Percentiles rank a stretch among this genome's conserved stretches.
phyloP scores from a whole-genome alignment of 2,329 filamentous ascomycete species.

The Penicillium sumatraense region DNA sequence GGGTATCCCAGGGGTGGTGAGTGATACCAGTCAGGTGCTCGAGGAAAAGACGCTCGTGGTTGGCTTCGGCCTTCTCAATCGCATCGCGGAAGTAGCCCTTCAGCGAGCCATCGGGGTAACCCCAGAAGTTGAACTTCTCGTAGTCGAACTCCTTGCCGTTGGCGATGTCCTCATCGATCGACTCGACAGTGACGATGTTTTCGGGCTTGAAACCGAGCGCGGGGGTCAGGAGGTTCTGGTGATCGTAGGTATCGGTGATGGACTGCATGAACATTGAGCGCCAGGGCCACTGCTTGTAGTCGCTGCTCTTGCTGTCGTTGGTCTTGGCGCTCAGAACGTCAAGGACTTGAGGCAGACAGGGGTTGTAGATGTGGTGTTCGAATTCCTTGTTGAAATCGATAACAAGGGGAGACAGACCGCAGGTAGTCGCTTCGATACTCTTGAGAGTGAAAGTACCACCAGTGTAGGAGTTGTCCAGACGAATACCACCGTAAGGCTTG shows the following conservation, averaged over 20 bases:
- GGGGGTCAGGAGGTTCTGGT: constrained; percentile 31
- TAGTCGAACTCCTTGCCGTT: constrained; percentile 24
- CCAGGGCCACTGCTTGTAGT: constrained; percentile 34
- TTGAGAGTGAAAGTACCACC: constrained; percentile 50
- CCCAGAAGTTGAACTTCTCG: constrained; percentile 28
- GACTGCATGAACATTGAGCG: constrained; percentile 35
- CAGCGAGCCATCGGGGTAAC: constrained; percentile 30
- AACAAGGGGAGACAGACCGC: constrained; percentile 46
- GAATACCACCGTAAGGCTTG: constrained; percentile 44
- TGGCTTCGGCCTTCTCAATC: constrained; percentile 29
- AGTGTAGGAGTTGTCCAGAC: constrained; percentile 47
- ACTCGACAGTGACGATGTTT: constrained; percentile 24
- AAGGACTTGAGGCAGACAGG: constrained; percentile 45
- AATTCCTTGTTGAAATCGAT: constrained; percentile 49
- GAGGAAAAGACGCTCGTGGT: constrained; percentile 34
- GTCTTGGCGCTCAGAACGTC: constrained; percentile 24
- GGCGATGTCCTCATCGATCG: constrained; percentile 21
- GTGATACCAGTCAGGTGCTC: constrained; percentile 34
- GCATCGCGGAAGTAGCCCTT: constrained; percentile 31
- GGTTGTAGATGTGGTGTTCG: constrained; percentile 48
- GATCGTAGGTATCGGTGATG: constrained; percentile 33
- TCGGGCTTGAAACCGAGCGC: constrained; percentile 27
- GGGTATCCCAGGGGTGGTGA: constrained; percentile 33
- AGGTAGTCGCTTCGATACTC: constrained; percentile 47
- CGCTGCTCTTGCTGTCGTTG: constrained; percentile 20